Base-by-base conservation (phyloP, 345 rosid genomes). In the Hibiscus syriacus region DNA sequence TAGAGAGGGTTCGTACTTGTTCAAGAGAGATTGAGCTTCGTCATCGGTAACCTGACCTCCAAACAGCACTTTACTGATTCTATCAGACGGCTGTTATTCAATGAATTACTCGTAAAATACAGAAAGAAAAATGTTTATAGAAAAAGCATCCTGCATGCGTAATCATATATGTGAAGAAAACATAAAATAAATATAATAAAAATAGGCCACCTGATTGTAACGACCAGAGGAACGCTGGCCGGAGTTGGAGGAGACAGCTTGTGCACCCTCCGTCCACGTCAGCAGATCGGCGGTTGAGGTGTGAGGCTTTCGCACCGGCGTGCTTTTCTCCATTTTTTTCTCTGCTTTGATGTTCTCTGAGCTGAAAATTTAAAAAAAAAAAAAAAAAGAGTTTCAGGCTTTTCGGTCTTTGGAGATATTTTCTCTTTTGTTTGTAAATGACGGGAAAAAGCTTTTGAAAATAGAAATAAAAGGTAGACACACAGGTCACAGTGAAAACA, bases 281-380 rank as follows among this genome's bases (percentile, higher is more conserved):
- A 92, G 96, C 59, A 94, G 88, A 85, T 92, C 98, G 79, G 96
- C 86, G 57, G 97, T 94, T 25, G 90, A 82, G 46, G 84, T 82
- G 84, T 91, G 85, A 13, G 99, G 79, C 71, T 91, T 94, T 81
- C 93, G 84, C 66, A 86, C 90, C 64, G 93, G 93, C 8, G 92
- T 78, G 65, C 26, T 79, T 75, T 85, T 87, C 83, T 90, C 96
- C 98, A 93, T 90, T 55, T 38, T 19, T 10, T 30, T n/a, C 53
- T 58, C 3, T 53, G 9, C 30, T 23, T 11, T 52, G 14, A 4
- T 8, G 7, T 19, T 43, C n/a, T 26, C 25, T 64, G 29, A 45
- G 55, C 38, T 64, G 16, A 43, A 62, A 41, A 34, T 34, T 36
- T 2, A 8, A 2, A 36, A 36, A 36, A 36, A 36, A 5, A 32